phyloP scores from a whole-genome alignment of 768 basidiomycete species.

The Boletus reticulatus region DNA sequence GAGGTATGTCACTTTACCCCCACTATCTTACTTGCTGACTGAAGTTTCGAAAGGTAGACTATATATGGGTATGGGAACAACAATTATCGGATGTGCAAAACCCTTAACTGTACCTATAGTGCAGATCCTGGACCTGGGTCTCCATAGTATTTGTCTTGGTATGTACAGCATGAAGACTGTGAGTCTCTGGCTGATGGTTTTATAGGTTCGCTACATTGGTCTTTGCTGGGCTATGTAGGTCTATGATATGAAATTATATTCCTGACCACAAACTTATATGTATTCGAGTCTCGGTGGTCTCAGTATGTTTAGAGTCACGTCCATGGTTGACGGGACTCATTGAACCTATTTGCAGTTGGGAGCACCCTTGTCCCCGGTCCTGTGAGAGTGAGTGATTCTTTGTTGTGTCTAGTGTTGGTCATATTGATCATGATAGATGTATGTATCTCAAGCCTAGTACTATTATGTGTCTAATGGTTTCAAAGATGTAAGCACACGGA shows the following conservation, averaged over 20 bases:
- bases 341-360: background rate
- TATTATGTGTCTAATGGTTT: background rate
- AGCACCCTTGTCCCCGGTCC: background rate
- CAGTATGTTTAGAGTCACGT: background rate
- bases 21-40: background rate
- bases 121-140: slow-evolving; percentile 8
- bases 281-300: background rate
- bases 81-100: no score
- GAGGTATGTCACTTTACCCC: background rate
- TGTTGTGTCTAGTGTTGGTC: no score
- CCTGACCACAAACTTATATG: background rate
- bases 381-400: background rate
- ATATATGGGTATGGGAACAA: slow-evolving; percentile 14
- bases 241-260: background rate
- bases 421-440: background rate
- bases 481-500: slow-evolving; percentile 1
- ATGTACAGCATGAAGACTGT: background rate
- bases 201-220: slow-evolving; percentile 2
- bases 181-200: background rate
- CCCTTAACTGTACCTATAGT: background rate
- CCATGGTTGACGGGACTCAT: background rate
- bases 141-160: slow-evolving; percentile 10
- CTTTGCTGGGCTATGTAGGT: slow-evolving; percentile 4
- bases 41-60: slow-evolving; percentile 6
- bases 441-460: background rate